Base-by-base conservation (phyloP, 495 filamentous ascomycete species). In the Daldinia childiae region DNA sequence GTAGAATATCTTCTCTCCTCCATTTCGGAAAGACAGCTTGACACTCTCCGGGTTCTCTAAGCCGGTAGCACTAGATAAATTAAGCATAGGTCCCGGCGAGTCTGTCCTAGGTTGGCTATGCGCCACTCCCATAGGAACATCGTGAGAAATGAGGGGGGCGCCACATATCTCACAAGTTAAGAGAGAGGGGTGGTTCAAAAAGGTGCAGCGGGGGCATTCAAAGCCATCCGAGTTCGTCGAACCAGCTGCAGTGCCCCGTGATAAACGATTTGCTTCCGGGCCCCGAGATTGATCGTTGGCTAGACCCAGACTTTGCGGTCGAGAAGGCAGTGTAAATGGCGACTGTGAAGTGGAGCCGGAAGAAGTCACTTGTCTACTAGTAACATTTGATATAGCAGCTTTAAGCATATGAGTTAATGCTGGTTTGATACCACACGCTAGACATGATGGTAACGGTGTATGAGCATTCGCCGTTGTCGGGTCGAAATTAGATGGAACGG, bases 371-470 rank as follows among this genome's bases (percentile, higher is more conserved):
- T 87, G 84, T 71, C 87, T 85, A 71, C 78, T 87, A 0, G 89
- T 79, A 4, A 87, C 90, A 70, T 85, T 90, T 34, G 88, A 82
- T 63, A 97, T 93, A 19, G 93, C 85, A 5, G 94, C 93, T 78
- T 98, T 98, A 4, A 96, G 80, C 1, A 98, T 83, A 26, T 90
- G 90, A 3, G 90, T 86, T 38, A 97, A 83, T 1, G 92, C 89
- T 6, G 95, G 96, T 74, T 93, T 96, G 75, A 99, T 97, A 1
- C 95, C 95, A 77, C 95, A 99, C 1, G 93, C 90, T 34, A 97
- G 81, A 79, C 95, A 99, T 64, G 96, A 91, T 9, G 93, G 90
- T 27, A 98, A 79, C 39, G 92, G 88, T 1, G 90, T 93, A 58
- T 92, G 85, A 9, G 88, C 86, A 57, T 86, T 95, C 9, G 91